A percentile compares a stretch with the other conserved stretches of the same genome.
These are phyloP conservation scores for Penicillium lagena DNA, from an alignment of 495 filamentous ascomycete genomes.

Conservation along the genomic window DNA sequence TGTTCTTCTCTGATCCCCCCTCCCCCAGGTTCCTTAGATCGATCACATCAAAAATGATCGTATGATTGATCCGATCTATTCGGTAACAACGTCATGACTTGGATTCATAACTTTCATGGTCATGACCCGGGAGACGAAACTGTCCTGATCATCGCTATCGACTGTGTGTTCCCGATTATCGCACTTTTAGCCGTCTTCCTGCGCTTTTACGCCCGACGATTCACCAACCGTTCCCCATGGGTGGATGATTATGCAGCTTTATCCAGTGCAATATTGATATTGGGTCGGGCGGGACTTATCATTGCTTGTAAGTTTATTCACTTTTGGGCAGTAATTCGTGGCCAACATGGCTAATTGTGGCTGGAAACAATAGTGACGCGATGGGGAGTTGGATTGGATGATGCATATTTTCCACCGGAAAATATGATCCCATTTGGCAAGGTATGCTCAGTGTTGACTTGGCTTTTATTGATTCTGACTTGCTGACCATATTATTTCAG, in stretches of 20 bases:
- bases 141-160: constrained; percentile 12
- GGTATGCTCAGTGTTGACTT: constrained; percentile 5
- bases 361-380: constrained; percentile 12
- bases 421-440: constrained; percentile 22
- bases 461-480: background rate
- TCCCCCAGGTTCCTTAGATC: too few species aligned
- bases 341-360: background rate
- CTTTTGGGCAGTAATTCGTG: background rate
- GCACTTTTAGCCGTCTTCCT: constrained; percentile 17
- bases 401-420: constrained; percentile 12
- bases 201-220: constrained; percentile 16
- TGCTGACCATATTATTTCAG: background rate
- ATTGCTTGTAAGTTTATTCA: constrained; percentile 18
- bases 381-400: constrained; percentile 20
- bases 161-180: constrained; percentile 11
- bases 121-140: constrained; percentile 15
- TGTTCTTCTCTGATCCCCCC: too few species aligned
- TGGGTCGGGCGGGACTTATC: constrained; percentile 13
- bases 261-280: constrained; percentile 12
- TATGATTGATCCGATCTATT: background rate
- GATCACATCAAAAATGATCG: background rate
- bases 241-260: constrained; percentile 22
- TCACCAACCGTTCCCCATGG: constrained; percentile 13
- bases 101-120: constrained; percentile 23
- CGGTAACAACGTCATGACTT: constrained; percentile 14